Evolutionary conservation across 352 stramenopile genomes (phyloP), one percentile per base, ranked within the genome.

Genomic region (Pythium aristosporum): DNA sequence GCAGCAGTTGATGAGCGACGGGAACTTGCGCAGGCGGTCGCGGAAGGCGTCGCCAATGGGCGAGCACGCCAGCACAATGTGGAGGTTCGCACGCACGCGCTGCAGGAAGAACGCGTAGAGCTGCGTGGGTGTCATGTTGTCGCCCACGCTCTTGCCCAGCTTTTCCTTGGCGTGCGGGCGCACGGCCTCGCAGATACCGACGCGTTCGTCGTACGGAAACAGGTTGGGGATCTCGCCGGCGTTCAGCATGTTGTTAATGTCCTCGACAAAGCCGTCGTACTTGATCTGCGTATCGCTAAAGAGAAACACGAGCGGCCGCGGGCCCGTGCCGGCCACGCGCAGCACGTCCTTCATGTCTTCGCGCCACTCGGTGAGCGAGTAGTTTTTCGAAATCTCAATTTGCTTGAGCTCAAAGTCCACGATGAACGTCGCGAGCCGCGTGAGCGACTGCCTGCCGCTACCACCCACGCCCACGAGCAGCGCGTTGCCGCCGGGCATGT

Each of bases 201-300:
- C 89, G 8, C 81, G 79, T 57, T 98, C 94, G 69, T 98, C 95
- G 60, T 94, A 94, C 0, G 91, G 85, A 63, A 98, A 98, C 43
- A 98, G 69, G 65, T 98, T 98, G 1, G 95, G 95, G 28, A 98
- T 97, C 68, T 98, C 95, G 23, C 95, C 94, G 1, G 86, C 91
- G 72, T 98, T 98, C 23, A 98, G 75, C 82, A 98, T 98, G 74
- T 98, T 98, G 74, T 98, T 98, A 63, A 98, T 97, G 61, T 98
- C 95, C 63, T 98, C 93, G 30, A 98, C 89, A 63, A 98, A 98
- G n/a, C 83, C 84, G 47, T 98, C 94, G 70, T 96, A 96, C 69
- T 98, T 97, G 73, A 98, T 98, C 65, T 98, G 95, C 3, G 95
- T 97, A 64, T 98, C 95, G 48, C 84, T 97, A 62, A 98, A 98